Percentiles rank a stretch among this genome's conserved stretches.
Conservation (phyloP, 2,329 filamentous ascomycete species). For the Clonostachys sp. region DNA sequence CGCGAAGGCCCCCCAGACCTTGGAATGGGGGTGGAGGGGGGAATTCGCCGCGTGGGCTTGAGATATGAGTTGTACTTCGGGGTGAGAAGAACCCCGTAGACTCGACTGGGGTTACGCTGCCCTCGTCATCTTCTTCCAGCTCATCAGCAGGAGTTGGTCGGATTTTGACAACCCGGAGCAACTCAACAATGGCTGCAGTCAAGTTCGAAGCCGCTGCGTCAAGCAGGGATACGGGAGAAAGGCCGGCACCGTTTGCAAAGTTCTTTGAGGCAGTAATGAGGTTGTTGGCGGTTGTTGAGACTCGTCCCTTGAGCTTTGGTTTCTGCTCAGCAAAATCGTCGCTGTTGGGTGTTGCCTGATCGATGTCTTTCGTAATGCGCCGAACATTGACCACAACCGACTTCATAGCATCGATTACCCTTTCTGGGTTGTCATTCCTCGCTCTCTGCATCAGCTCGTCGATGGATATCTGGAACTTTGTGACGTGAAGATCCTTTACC, state of each 20-base stretch:
- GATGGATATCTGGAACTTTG: slow-evolving; percentile 90
- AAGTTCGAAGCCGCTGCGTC: slow-evolving; percentile 92
- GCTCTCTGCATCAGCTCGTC: slow-evolving; percentile 83
- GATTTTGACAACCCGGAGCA: slow-evolving; percentile 81
- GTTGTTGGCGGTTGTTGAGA: slow-evolving; percentile 93
- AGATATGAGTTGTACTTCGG: slow-evolving; percentile 33
- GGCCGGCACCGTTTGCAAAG: slow-evolving; percentile 74
- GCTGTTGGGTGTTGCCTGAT: slow-evolving; percentile 48
- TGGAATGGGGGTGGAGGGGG: slow-evolving; percentile 53
- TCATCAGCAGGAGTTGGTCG: slow-evolving; percentile 69
- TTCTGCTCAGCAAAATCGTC: slow-evolving; percentile 53
- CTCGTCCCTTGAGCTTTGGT: slow-evolving; percentile 69
- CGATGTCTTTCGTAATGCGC: slow-evolving; percentile 78
- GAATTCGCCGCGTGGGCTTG: slow-evolving; percentile 23
- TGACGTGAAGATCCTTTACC: slow-evolving; percentile 88
- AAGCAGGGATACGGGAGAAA: slow-evolving; percentile 88
- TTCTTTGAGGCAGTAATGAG: slow-evolving; percentile 94
- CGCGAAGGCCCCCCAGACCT: slow-evolving; percentile 48
- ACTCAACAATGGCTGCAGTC: slow-evolving; percentile 78
- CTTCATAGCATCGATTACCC: slow-evolving; percentile 83
- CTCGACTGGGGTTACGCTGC: slow-evolving; percentile 59
- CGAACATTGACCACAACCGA: slow-evolving; percentile 77
- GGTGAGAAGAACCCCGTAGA: slow-evolving; percentile 66
- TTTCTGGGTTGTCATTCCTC: slow-evolving; percentile 66
- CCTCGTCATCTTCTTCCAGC: slow-evolving; percentile 73